Conservation (phyloP, 2,329 filamentous ascomycete species). For the Cordyceps cicadae region DNA sequence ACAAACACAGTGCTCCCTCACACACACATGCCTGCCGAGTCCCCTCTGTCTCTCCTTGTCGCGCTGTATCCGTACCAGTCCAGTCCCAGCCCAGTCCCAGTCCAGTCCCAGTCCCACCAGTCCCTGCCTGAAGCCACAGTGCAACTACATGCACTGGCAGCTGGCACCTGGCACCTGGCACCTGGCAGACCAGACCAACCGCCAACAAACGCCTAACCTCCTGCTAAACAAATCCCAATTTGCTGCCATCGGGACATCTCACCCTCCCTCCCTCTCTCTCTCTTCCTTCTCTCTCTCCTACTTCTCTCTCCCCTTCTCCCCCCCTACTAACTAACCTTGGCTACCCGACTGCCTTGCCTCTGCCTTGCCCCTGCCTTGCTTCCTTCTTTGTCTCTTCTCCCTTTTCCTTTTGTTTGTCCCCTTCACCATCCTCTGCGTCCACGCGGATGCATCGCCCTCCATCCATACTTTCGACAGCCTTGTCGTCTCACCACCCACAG, state of each 20-base stretch:
- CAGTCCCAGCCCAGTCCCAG: no score
- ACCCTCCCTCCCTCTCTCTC: neutral
- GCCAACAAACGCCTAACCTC: neutral
- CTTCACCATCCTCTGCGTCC: neutral
- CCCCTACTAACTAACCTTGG: no score
- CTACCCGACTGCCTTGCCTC: neutral
- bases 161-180: no score
- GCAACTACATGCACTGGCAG: no score
- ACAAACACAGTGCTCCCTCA: no score
- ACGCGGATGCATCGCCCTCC: neutral
- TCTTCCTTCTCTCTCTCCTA: neutral
- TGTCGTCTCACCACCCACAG: neutral
- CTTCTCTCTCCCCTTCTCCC: no score
- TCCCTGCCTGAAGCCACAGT: no score
- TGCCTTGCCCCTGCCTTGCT: neutral
- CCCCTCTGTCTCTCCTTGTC: no score
- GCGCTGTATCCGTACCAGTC: no score
- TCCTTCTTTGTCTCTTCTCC: neutral
- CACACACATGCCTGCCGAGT: no score
- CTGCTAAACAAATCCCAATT: neutral
- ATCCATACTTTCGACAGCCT: neutral
- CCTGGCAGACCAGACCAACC: no score
- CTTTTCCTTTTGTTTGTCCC: neutral
- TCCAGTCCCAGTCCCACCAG: no score
- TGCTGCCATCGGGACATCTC: neutral